Evolutionary conservation across 176 grass and related monocot species (phyloP).

Genomic region (Otatea glauca): DNA sequence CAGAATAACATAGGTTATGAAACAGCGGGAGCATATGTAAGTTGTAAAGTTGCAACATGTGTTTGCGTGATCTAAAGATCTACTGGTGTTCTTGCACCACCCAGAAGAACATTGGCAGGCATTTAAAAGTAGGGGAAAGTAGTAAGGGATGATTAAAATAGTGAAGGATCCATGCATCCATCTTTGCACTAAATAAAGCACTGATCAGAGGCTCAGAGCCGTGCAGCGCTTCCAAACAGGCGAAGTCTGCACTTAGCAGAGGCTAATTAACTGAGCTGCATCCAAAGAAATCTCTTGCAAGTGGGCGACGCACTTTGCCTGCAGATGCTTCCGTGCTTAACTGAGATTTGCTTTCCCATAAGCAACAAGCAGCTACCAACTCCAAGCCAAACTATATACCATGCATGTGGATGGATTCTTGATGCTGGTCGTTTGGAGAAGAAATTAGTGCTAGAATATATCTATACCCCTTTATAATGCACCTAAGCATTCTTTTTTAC

Average conservation of each 20-base stretch:
- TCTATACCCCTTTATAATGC: no score
- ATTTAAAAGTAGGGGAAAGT: background rate
- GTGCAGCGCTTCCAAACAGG: background rate
- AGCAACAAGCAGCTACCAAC: background rate
- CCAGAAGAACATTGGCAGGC: background rate
- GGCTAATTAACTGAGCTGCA: background rate
- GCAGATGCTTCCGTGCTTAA: background rate
- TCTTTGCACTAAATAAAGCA: background rate
- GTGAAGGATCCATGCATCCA: background rate
- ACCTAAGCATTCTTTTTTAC: no score
- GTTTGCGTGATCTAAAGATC: background rate
- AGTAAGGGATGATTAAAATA: background rate
- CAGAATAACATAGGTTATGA: no score
- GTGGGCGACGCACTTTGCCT: background rate
- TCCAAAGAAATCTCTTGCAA: background rate
- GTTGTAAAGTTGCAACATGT: background rate
- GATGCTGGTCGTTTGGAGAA: background rate
- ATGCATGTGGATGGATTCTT: slow-evolving; percentile 13
- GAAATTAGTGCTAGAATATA: background rate
- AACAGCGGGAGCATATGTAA: no score
- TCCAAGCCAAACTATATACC: background rate
- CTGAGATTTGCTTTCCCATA: background rate
- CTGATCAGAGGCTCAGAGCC: background rate
- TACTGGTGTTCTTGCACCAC: background rate
- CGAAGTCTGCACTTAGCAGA: background rate